These are phyloP conservation scores for Malus asiatica DNA, from an alignment of 306 rosid genomes.

Conservation along the genomic window DNA sequence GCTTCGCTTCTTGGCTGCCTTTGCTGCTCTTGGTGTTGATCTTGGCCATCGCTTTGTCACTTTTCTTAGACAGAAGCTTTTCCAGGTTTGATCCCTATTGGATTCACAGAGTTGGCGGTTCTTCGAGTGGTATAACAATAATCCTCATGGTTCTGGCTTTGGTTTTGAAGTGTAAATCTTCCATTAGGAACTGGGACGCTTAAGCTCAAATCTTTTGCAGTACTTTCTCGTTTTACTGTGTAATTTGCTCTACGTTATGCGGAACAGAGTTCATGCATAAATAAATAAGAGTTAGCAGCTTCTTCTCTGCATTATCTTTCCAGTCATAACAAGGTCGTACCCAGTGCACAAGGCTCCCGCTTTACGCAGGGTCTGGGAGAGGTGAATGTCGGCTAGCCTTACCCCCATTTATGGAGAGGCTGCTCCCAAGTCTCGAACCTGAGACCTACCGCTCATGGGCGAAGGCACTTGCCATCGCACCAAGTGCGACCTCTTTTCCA, in stretches of 20 bases:
- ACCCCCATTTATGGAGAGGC: too few relatives aligned
- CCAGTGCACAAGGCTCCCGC: too few relatives aligned
- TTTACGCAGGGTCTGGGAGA: too few relatives aligned
- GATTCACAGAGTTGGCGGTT: conserved; percentile 87
- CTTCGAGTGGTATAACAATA: conserved; percentile 61
- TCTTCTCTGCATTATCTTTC: neutral
- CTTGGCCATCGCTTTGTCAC: conserved; percentile 39
- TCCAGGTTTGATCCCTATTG: conserved; percentile 67
- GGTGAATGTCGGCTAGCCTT: too few relatives aligned
- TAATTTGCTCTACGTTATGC: neutral
- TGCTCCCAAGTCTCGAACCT: too few relatives aligned
- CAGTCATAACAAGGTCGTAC: neutral
- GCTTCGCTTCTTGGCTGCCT: conserved; percentile 44
- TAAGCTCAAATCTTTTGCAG: neutral
- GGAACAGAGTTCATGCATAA: neutral
- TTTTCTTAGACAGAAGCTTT: conserved; percentile 42
- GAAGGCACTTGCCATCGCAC: too few relatives aligned
- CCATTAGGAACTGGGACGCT: conserved; percentile 30
- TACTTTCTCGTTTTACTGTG: neutral
- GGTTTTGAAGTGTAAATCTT: conserved; percentile 66
- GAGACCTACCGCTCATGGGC: too few relatives aligned
- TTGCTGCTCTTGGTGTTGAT: conserved; percentile 54
- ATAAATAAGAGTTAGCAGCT: neutral
- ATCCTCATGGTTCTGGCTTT: conserved; percentile 64
- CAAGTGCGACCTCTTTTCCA: neutral